These are phyloP conservation scores for Phytophthora europaea DNA, from an alignment of 352 stramenopile genomes.

Conservation along the genomic window DNA sequence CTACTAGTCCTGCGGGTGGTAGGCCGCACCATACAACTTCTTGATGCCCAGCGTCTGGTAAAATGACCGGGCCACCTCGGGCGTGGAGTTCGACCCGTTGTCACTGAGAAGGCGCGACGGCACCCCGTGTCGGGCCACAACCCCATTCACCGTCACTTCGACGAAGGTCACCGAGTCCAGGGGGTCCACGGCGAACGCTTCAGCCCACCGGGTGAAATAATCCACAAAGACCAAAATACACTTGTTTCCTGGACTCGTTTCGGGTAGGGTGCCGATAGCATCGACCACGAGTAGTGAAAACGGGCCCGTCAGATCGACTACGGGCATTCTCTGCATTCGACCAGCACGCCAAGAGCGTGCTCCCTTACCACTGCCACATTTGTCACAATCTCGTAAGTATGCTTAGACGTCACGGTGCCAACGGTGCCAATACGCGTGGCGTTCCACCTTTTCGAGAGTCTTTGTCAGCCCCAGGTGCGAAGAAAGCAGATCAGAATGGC, in stretches of 20 bases:
- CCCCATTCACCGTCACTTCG: background rate
- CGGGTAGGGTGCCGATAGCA: background rate
- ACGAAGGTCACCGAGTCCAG: too few species aligned
- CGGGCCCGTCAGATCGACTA: background rate
- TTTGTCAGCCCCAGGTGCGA: conserved; percentile 3
- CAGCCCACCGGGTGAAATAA: too few species aligned
- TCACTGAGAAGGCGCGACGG: conserved; percentile 5
- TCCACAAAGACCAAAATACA: background rate
- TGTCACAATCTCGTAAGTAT: too few species aligned
- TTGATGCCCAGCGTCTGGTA: too few species aligned
- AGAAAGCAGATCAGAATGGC: conserved; percentile 8
- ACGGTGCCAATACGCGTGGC: background rate
- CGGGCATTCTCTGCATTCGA: background rate
- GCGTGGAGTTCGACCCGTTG: conserved; percentile 3
- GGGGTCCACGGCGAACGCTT: too few species aligned
- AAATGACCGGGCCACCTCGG: background rate
- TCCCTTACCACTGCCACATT: background rate
- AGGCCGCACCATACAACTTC: too few species aligned
- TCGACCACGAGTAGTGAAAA: background rate
- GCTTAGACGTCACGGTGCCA: too few species aligned
- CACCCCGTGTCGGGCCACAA: background rate
- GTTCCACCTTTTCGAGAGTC: conserved; percentile 3
- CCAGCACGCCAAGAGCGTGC: background rate
- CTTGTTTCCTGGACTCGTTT: background rate
- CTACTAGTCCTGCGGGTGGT: too few species aligned